These are phyloP conservation scores for Fremontodendron californicum DNA, from an alignment of 345 rosid genomes.

Conservation along the genomic window DNA sequence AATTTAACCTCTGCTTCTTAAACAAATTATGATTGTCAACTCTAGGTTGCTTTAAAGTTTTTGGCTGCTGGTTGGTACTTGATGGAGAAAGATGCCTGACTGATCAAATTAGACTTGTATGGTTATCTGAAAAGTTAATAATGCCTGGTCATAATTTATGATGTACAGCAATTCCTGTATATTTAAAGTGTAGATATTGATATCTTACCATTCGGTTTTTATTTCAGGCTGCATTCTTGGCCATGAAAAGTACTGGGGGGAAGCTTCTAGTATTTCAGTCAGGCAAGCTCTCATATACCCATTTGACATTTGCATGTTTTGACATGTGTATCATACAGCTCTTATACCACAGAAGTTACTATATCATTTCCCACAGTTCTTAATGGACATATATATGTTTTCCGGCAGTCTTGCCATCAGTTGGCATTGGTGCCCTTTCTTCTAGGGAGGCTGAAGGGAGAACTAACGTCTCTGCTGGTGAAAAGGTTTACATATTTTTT, in stretches of 20 bases:
- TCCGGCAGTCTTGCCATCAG: conserved; percentile 77
- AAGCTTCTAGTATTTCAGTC: conserved; percentile 96
- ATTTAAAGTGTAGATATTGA: background rate
- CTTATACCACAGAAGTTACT: background rate
- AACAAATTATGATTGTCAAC: background rate
- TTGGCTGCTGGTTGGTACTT: background rate
- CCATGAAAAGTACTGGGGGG: conserved; percentile 93
- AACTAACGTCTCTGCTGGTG: conserved; percentile 77
- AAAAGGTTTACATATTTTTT: conserved; percentile 53
- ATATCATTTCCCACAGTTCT: background rate
- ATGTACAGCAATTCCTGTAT: background rate
- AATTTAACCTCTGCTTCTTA: background rate
- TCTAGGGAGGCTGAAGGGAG: conserved; percentile 97
- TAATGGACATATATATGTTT: background rate
- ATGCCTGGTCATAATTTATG: background rate
- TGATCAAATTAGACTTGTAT: background rate
- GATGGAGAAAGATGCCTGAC: background rate
- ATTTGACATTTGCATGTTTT: conserved; percentile 1
- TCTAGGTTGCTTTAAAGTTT: background rate
- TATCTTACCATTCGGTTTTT: background rate
- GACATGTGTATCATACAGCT: background rate
- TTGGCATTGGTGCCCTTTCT: conserved; percentile 90
- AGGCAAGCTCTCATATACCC: conserved; percentile 42
- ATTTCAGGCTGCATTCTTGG: conserved; percentile 87
- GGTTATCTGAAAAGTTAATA: background rate